Conservation (phyloP, 768 basidiomycete genomes). For the Kwoniella pini region DNA sequence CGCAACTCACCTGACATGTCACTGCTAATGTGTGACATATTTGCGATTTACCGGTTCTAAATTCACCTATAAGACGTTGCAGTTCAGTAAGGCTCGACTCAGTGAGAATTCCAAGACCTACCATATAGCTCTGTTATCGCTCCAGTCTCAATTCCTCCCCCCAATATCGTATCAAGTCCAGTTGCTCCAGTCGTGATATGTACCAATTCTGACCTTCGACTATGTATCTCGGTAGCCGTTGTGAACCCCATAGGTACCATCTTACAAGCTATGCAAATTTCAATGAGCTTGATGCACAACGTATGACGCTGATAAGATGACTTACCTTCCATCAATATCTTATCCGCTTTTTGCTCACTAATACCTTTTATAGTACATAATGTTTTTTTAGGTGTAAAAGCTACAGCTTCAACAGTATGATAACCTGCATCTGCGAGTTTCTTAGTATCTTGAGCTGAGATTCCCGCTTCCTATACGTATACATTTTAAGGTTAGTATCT, state of each 20-base stretch:
- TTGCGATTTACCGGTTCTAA: conserved; percentile 97
- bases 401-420: conserved; percentile 91
- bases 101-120: conserved; percentile 18
- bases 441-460: conserved; percentile 87
- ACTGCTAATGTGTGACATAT: conserved; percentile 97
- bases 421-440: conserved; percentile 89
- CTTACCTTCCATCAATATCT: conserved; percentile 86
- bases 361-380: conserved; percentile 92
- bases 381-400: conserved; percentile 93
- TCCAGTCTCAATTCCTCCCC: conserved; percentile 95
- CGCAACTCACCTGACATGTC: conserved; percentile 71
- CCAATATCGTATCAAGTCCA: conserved; percentile 90
- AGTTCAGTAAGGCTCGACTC: not conserved
- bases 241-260: conserved; percentile 97
- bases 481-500: not conserved
- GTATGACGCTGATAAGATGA: not conserved
- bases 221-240: conserved; percentile 96
- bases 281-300: not conserved
- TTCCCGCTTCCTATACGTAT: conserved; percentile 75
- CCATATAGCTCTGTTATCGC: conserved; percentile 96
- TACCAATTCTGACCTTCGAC: conserved; percentile 88
- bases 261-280: conserved; percentile 71
- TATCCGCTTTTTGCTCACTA: conserved; percentile 95
- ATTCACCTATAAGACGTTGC: conserved; percentile 64
- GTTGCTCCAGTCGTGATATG: conserved; percentile 96